Conservation (phyloP, 257 asterid species). For the Plantago major region DNA sequence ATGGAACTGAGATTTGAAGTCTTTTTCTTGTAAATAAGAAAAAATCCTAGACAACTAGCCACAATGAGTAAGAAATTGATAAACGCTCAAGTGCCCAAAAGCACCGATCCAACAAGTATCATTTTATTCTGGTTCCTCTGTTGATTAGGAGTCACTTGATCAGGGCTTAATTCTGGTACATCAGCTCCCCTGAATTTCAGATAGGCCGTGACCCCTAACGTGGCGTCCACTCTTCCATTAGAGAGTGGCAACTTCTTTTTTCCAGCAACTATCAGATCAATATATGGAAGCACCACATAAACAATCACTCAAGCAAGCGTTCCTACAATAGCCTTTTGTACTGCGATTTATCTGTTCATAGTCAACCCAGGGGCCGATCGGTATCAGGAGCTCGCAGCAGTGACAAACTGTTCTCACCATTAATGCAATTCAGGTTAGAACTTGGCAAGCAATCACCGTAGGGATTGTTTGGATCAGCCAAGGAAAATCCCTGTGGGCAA, state of each 20-base stretch:
- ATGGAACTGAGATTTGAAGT: background rate
- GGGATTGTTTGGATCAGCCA: no score
- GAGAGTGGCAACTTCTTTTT: slow-evolving; percentile 45
- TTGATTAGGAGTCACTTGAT: background rate
- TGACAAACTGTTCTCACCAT: slow-evolving; percentile 10
- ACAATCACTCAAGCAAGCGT: slow-evolving; percentile 34
- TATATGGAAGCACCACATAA: slow-evolving; percentile 37
- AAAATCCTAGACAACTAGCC: slow-evolving; percentile 3
- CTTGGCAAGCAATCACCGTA: slow-evolving; percentile 39
- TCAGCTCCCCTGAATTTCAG: background rate
- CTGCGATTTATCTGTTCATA: slow-evolving; percentile 20
- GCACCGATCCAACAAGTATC: slow-evolving; percentile 27
- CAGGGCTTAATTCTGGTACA: slow-evolving; percentile 1
- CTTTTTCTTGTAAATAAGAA: slow-evolving; percentile 15
- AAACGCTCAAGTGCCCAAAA: slow-evolving; percentile 21
- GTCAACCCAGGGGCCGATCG: slow-evolving; percentile 36
- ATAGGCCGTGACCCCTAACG: background rate
- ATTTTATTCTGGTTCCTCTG: slow-evolving; percentile 18
- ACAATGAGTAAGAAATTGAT: slow-evolving; percentile 2
- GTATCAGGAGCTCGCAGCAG: slow-evolving; percentile 17
- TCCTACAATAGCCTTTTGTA: slow-evolving; percentile 18
- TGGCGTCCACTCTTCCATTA: slow-evolving; percentile 22
- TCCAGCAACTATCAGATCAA: no score
- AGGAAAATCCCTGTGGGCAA: slow-evolving; percentile 37
- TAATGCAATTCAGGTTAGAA: slow-evolving; percentile 25